Evolutionary conservation across 73 alveolate genomes (phyloP).

Genomic region (Paramecium sexaurelia): DNA sequence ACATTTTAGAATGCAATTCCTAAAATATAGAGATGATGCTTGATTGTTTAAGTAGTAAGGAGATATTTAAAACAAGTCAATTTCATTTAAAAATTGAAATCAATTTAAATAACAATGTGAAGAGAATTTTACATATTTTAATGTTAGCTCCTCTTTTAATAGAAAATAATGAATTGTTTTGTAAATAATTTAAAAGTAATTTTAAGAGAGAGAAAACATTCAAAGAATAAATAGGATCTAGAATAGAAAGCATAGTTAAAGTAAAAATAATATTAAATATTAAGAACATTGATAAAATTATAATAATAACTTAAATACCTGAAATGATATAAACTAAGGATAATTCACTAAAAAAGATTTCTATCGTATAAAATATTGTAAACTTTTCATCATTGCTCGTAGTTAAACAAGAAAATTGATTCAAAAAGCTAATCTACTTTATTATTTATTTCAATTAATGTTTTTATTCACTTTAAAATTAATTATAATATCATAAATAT

Average conservation of each 20-base stretch:
- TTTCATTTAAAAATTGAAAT: constrained; percentile 20
- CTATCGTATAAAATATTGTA: not conserved
- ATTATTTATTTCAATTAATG: not conserved
- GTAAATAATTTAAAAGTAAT: not conserved
- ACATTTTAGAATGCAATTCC: not conserved
- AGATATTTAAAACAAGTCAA: not conserved
- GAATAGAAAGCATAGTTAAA: constrained; percentile 2
- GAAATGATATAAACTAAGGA: constrained; percentile 1
- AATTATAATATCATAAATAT: too few species aligned
- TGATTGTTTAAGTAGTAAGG: not conserved
- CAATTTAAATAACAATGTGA: not conserved
- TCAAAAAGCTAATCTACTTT: not conserved
- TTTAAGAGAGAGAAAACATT: constrained; percentile 21
- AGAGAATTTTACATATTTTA: not conserved
- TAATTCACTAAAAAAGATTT: not conserved
- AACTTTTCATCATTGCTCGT: not conserved
- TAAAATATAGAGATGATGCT: constrained; percentile 27
- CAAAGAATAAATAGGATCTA: constrained; percentile 8
- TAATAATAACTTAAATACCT: not conserved
- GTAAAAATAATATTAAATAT: not conserved
- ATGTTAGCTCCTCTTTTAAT: constrained; percentile 22
- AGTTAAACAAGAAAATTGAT: not conserved
- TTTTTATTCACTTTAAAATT: too few species aligned
- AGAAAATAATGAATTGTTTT: constrained; percentile 35
- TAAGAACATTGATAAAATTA: not conserved